Percentiles rank a stretch among this genome's conserved stretches.
These are phyloP conservation scores for Fusarium torulosum DNA, from an alignment of 2,329 filamentous ascomycete genomes.

Conservation along the genomic window DNA sequence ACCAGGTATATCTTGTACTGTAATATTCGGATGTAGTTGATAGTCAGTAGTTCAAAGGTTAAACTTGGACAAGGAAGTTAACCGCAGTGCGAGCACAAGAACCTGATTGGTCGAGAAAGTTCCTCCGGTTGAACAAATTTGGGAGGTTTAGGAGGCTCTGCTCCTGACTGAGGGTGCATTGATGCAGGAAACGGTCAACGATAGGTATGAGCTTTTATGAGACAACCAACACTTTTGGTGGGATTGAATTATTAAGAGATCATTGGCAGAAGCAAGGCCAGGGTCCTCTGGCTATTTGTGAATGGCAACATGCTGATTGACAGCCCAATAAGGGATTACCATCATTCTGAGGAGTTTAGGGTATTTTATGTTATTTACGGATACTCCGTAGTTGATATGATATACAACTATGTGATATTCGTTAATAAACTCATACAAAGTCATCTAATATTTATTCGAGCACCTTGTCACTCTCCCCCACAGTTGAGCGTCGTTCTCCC, in stretches of 20 bases:
- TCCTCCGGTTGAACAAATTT: constrained; percentile 28
- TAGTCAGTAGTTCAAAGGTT: background rate
- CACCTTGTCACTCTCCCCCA: background rate
- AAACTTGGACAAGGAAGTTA: background rate
- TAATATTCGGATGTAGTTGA: background rate
- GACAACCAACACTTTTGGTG: background rate
- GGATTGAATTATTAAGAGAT: background rate
- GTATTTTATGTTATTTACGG: no score
- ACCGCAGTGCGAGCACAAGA: background rate
- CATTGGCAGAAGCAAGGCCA: background rate
- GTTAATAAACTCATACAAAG: background rate
- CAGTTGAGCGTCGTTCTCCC: background rate
- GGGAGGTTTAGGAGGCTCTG: constrained; percentile 19
- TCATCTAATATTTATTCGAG: background rate
- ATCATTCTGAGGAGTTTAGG: no score
- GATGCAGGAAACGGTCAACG: constrained; percentile 1
- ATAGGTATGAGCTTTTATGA: constrained; percentile 8
- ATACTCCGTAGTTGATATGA: no score
- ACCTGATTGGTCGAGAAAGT: constrained; percentile 51
- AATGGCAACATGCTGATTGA: background rate
- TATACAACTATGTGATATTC: no score
- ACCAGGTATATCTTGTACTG: background rate
- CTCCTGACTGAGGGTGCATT: background rate
- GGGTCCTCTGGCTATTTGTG: background rate
- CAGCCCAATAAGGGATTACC: background rate